phyloP scores from a whole-genome alignment of 1,139 yeast species.

The Scheffersomyces insectosa region DNA sequence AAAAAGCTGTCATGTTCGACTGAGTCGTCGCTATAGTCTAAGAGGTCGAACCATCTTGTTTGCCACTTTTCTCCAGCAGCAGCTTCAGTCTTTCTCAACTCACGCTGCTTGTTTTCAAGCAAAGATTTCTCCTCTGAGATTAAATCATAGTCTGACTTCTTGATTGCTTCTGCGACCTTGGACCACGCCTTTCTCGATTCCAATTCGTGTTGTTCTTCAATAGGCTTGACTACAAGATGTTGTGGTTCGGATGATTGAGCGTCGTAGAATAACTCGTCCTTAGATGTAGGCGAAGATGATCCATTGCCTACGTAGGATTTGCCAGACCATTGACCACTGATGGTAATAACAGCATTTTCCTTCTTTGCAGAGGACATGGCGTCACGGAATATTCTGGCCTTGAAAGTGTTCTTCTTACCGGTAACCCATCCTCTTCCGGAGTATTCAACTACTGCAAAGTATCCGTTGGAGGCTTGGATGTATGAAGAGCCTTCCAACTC shows the following conservation, averaged over 20 bases:
- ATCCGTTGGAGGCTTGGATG: constrained; percentile 82
- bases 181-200: constrained; percentile 87
- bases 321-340: constrained; percentile 92
- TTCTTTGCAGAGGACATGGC: constrained; percentile 48
- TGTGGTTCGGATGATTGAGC: constrained; percentile 55
- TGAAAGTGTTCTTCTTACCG: constrained; percentile 93
- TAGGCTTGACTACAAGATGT: constrained; percentile 70
- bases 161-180: constrained; percentile 86
- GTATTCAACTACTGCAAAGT: constrained; percentile 71
- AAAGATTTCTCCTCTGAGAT: constrained; percentile 73
- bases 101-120: constrained; percentile 84
- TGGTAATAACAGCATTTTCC: constrained; percentile 70
- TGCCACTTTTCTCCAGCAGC: constrained; percentile 66
- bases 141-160: constrained; percentile 66
- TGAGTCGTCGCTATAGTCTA: constrained; percentile 41
- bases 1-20: constrained; percentile 45
- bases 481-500: constrained; percentile 84
- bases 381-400: constrained; percentile 73
- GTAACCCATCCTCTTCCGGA: constrained; percentile 92
- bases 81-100: constrained; percentile 68
- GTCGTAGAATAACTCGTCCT: constrained; percentile 65
- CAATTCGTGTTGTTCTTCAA: constrained; percentile 69
- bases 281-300: constrained; percentile 31
- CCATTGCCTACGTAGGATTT: constrained; percentile 55
- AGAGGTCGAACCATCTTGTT: constrained; percentile 73